Conservation (phyloP, 352 stramenopile genomes). For the Globisporangium nagaii region DNA sequence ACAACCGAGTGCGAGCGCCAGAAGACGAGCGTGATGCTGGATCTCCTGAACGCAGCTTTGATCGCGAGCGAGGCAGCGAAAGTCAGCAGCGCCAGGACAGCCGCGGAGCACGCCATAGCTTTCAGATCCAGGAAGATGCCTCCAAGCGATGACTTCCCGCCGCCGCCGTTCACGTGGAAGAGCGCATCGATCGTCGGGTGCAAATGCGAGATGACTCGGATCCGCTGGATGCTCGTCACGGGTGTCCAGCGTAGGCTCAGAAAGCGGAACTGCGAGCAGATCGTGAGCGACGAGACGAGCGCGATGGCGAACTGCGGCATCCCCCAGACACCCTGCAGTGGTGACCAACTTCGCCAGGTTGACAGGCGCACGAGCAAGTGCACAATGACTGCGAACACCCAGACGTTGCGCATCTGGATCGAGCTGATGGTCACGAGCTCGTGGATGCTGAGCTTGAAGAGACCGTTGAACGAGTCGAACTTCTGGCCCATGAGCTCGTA, state of each 20-base stretch:
- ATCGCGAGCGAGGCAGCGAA: neutral
- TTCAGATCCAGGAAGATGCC: slow-evolving; percentile 9
- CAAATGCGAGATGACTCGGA: neutral
- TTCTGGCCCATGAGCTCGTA: slow-evolving; percentile 10
- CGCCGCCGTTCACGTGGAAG: neutral
- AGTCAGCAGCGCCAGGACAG: neutral
- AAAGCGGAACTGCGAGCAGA: slow-evolving; percentile 10
- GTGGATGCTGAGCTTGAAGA: slow-evolving; percentile 3
- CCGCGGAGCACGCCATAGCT: neutral
- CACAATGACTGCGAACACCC: slow-evolving; percentile 6
- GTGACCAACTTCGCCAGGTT: neutral
- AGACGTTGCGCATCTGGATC: slow-evolving; percentile 21
- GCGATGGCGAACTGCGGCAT: slow-evolving; percentile 14
- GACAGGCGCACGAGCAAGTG: neutral
- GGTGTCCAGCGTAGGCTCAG: neutral
- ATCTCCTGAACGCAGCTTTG: neutral
- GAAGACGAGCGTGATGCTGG: neutral
- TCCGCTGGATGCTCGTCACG: neutral
- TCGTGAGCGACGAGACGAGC: slow-evolving; percentile 12
- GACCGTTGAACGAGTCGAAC: slow-evolving; percentile 7
- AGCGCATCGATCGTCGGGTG: slow-evolving; percentile 1
- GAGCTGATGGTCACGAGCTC: slow-evolving; percentile 10
- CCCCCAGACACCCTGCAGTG: neutral
- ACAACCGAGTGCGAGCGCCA: slow-evolving; percentile 3
- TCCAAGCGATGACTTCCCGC: neutral